Evolutionary conservation across 2,329 filamentous ascomycete genomes (phyloP).

Genomic region (Cladosporium colombiae): DNA sequence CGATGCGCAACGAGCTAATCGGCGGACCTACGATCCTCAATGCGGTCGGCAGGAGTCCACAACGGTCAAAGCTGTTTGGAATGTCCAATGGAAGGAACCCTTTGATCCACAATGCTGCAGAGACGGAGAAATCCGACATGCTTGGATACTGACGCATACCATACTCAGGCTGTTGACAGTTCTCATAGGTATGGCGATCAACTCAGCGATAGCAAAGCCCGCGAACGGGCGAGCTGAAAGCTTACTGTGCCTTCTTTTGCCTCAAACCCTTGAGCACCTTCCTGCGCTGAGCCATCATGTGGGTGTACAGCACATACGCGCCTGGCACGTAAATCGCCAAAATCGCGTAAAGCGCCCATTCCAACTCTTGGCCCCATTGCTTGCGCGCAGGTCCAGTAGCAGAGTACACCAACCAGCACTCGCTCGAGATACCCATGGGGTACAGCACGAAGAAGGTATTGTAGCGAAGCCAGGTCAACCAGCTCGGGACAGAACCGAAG

Average conservation of each 20-base stretch:
- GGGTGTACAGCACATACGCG: conserved; percentile 83
- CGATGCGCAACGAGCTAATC: not conserved
- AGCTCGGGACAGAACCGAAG: conserved; percentile 56
- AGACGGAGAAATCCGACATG: not conserved
- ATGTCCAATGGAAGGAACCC: not conserved
- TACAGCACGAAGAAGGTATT: conserved; percentile 94
- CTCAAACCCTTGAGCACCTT: conserved; percentile 72
- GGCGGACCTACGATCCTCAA: not conserved
- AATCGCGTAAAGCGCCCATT: conserved; percentile 63
- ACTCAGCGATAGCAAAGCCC: not conserved
- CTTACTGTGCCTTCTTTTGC: conserved; percentile 37
- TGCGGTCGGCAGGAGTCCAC: not conserved
- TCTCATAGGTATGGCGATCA: not conserved
- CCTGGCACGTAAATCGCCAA: conserved; percentile 78
- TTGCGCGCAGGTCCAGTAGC: conserved; percentile 61
- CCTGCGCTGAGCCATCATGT: conserved; percentile 89
- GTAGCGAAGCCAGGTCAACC: conserved; percentile 78
- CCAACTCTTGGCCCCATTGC: conserved; percentile 46
- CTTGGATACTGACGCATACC: not conserved
- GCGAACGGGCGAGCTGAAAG: not conserved
- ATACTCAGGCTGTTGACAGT: not conserved
- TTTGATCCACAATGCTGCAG: not conserved
- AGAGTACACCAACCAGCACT: conserved; percentile 76
- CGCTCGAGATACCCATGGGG: conserved; percentile 85
- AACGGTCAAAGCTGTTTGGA: not conserved